A percentile compares a stretch with the other conserved stretches of the same genome.
Conservation (phyloP, 331 rosid species). For the Quercus lobata region DNA sequence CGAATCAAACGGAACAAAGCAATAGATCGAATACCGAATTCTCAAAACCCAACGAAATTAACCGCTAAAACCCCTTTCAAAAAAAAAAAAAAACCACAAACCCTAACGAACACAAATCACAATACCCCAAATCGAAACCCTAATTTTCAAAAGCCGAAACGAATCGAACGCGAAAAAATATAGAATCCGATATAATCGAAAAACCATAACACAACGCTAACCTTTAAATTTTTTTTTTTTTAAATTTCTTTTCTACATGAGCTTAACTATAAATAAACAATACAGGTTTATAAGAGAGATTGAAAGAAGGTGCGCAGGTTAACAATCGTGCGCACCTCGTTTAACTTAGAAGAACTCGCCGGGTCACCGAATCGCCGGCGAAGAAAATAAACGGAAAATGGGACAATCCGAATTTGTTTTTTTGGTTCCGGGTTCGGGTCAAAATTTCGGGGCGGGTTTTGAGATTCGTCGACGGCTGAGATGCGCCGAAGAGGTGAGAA, state of each 20-base stretch:
- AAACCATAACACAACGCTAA: slow-evolving; percentile 28
- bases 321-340: slow-evolving; percentile 44
- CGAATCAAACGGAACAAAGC: slow-evolving; percentile 29
- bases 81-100: slow-evolving; percentile 20
- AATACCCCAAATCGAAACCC: slow-evolving; percentile 46
- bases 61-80: slow-evolving; percentile 52
- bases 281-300: not conserved
- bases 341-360: slow-evolving; percentile 37
- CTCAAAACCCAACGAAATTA: slow-evolving; percentile 27
- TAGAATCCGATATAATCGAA: slow-evolving; percentile 27
- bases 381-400: slow-evolving; percentile 1
- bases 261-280: not conserved
- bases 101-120: not conserved
- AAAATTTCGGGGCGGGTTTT: slow-evolving; percentile 2
- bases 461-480: slow-evolving; percentile 25
- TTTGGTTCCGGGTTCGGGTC: slow-evolving; percentile 6
- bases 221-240: slow-evolving; percentile 24
- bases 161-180: slow-evolving; percentile 16
- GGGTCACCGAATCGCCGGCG: slow-evolving; percentile 43
- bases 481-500: slow-evolving; percentile 40
- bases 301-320: slow-evolving; percentile 27
- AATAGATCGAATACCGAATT: slow-evolving; percentile 64
- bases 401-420: slow-evolving; percentile 8
- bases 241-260: slow-evolving; percentile 6
- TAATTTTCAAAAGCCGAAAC: slow-evolving; percentile 30